Percentiles rank a stretch among this genome's conserved stretches.
Conservation (phyloP, 164 flowering plant genomes). For the Tetrastigma voinierianum region DNA sequence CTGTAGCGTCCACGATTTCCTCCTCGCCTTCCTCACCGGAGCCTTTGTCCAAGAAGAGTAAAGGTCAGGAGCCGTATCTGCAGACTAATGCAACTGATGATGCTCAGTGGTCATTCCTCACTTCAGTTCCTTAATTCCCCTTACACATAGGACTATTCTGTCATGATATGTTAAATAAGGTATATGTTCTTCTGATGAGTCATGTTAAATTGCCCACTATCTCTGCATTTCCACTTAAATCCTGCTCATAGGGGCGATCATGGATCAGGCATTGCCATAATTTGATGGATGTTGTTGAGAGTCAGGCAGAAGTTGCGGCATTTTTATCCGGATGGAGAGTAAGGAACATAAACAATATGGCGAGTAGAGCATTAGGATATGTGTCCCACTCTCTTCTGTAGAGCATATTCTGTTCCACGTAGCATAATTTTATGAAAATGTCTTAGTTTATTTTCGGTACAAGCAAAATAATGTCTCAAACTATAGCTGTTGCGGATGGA, state of each 20-base stretch:
- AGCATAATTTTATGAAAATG: background rate
- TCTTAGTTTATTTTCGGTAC: no score
- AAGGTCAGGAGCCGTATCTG: slow-evolving; percentile 20
- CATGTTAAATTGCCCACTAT: slow-evolving; percentile 51
- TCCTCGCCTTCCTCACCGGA: slow-evolving; percentile 59
- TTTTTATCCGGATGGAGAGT: slow-evolving; percentile 32
- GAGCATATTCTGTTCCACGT: no score
- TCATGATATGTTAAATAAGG: slow-evolving; percentile 9
- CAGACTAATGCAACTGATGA: slow-evolving; percentile 11
- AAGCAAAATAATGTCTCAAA: no score
- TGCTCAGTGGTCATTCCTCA: slow-evolving; percentile 18
- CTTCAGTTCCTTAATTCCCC: background rate
- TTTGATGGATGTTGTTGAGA: slow-evolving; percentile 5
- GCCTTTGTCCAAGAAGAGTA: slow-evolving; percentile 55
- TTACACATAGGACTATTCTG: background rate
- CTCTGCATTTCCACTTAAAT: slow-evolving; percentile 34
- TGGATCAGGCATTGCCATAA: background rate
- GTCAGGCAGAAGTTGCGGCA: slow-evolving; percentile 52
- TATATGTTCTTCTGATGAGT: slow-evolving; percentile 11
- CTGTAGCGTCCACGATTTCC: slow-evolving; percentile 28
- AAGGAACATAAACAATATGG: slow-evolving; percentile 9
- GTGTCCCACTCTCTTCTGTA: background rate
- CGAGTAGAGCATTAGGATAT: slow-evolving; percentile 10
- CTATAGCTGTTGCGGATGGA: no score
- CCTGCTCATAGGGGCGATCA: background rate